Evolutionary conservation across 2,329 filamentous ascomycete genomes (phyloP).

Genomic region (Thelonectria rubi): DNA sequence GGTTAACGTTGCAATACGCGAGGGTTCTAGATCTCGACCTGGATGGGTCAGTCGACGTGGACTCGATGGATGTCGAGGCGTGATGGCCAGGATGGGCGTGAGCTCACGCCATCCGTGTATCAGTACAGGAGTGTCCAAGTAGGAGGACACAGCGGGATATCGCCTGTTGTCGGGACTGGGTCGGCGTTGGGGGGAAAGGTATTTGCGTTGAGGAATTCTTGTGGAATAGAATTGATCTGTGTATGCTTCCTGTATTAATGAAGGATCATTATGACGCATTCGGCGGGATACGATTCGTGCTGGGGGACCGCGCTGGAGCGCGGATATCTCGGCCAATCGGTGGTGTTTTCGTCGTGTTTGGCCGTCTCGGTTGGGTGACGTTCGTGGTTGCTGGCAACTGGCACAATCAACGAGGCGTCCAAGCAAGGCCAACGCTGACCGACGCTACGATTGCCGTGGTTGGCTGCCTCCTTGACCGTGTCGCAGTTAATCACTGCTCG

Average conservation of each 20-base stretch:
- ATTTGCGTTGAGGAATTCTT: constrained; percentile 12
- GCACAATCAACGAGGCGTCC: not conserved
- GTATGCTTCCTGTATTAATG: constrained; percentile 13
- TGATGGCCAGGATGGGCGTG: constrained; percentile 29
- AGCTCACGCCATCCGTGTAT: constrained; percentile 30
- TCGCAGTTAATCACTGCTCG: constrained; percentile 1
- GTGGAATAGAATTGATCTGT: constrained; percentile 19
- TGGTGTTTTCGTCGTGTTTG: not conserved
- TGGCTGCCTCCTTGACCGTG: not conserved
- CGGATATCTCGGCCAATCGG: not conserved
- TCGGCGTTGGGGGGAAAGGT: constrained; percentile 23
- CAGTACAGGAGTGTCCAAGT: constrained; percentile 27
- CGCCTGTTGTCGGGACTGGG: constrained; percentile 13
- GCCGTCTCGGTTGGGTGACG: not conserved
- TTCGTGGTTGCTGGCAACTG: not conserved
- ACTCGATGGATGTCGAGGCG: constrained; percentile 54
- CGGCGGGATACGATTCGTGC: not conserved
- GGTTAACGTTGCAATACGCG: constrained; percentile 94
- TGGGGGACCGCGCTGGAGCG: not conserved
- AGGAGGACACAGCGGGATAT: constrained; percentile 10
- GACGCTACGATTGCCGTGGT: not conserved
- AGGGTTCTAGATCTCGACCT: constrained; percentile 74
- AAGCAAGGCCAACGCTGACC: constrained; percentile 2
- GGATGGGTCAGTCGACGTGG: constrained; percentile 55
- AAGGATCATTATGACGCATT: constrained; percentile 14